phyloP scores from a whole-genome alignment of 2,329 filamentous ascomycete genomes.

The Purpureocillium lavendulum region DNA sequence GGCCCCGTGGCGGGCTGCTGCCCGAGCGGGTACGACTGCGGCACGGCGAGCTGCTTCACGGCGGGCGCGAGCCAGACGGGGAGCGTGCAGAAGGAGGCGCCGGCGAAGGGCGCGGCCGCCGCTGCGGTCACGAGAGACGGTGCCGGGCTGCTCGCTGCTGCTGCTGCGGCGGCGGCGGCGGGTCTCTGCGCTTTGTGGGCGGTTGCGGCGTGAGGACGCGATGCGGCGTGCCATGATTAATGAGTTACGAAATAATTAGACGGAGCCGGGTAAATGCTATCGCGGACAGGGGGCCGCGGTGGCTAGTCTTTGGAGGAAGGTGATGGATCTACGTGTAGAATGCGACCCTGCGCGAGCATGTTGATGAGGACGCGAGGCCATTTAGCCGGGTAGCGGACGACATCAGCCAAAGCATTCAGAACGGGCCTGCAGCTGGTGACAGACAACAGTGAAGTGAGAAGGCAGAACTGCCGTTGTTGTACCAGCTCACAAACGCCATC shows the following conservation, averaged over 20 bases:
- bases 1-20: constrained; percentile 75
- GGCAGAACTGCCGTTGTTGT: too few relatives aligned
- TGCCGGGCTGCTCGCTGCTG: background rate
- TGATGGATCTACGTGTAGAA: too few relatives aligned
- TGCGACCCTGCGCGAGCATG: too few relatives aligned
- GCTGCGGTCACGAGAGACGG: background rate
- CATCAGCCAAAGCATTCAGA: too few relatives aligned
- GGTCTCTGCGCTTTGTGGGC: background rate
- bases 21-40: constrained; percentile 68
- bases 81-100: constrained; percentile 47
- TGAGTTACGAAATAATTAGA: background rate
- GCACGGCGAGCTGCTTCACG: constrained; percentile 61
- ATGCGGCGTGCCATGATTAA: background rate
- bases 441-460: too few relatives aligned
- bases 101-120: constrained; percentile 15
- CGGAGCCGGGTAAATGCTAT: too few relatives aligned
- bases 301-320: too few relatives aligned
- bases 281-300: too few relatives aligned
- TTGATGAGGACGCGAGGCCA: too few relatives aligned
- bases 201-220: background rate
- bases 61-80: constrained; percentile 42
- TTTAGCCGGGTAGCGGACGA: too few relatives aligned
- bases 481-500: too few relatives aligned
- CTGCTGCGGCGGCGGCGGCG: background rate
- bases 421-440: too few relatives aligned